Percentiles rank a stretch among this genome's conserved stretches.
phyloP scores from a whole-genome alignment of 2,329 filamentous ascomycete species.

The Hypoxylon sp. region DNA sequence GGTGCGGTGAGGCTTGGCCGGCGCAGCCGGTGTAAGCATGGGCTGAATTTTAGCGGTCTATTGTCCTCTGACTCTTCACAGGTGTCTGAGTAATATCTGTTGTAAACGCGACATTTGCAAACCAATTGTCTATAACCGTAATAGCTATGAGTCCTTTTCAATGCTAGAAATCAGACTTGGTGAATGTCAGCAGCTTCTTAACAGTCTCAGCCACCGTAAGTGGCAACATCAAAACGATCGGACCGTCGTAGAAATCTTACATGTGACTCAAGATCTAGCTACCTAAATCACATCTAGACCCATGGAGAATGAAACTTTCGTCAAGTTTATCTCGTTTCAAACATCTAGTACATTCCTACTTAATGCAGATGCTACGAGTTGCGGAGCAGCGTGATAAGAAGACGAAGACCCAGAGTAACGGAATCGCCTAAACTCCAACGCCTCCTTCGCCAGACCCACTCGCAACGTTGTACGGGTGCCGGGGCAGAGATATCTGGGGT shows the following conservation, averaged over 20 bases:
- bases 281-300: background rate
- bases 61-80: background rate
- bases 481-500: conserved; percentile 5
- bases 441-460: background rate
- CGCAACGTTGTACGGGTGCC: conserved; percentile 24
- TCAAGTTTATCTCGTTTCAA: background rate
- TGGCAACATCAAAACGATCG: background rate
- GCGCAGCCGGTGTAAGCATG: background rate
- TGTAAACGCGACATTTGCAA: background rate
- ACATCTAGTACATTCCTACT: background rate
- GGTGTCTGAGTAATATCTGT: background rate
- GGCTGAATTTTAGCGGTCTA: background rate
- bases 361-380: background rate
- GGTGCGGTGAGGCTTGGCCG: background rate
- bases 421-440: background rate
- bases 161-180: background rate
- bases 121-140: background rate
- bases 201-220: background rate
- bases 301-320: background rate
- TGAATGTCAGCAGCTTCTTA: background rate
- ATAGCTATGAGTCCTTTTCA: background rate
- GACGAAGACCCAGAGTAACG: background rate
- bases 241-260: background rate
- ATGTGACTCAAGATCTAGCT: background rate
- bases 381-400: background rate